A percentile compares a stretch with the other conserved stretches of the same genome.
Evolutionary conservation across 805 yeast species (phyloP).

Genomic region (Ogataea sp.): DNA sequence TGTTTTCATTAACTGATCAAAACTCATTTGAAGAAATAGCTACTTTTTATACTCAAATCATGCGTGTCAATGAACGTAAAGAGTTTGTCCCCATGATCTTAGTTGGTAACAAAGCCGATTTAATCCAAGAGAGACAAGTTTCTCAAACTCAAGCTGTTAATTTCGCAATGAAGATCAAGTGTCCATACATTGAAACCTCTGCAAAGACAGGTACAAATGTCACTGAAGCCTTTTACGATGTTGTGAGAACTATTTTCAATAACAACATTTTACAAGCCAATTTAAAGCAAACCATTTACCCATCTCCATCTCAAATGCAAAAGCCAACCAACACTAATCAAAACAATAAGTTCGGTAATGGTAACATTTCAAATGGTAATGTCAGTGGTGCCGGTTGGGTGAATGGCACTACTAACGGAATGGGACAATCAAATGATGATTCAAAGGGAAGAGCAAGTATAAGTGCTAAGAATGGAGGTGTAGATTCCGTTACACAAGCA

Average conservation of each 20-base stretch:
- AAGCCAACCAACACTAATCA: constrained; percentile 11
- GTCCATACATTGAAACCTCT: constrained; percentile 83
- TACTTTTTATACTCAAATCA: constrained; percentile 46
- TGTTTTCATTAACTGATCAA: constrained; percentile 80
- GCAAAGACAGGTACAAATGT: constrained; percentile 91
- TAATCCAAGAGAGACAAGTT: constrained; percentile 56
- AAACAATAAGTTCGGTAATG: neutral
- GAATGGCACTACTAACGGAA: no score
- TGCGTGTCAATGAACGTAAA: constrained; percentile 40
- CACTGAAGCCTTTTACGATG: constrained; percentile 25
- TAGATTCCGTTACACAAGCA: no score
- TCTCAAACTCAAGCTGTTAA: constrained; percentile 48
- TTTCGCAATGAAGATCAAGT: constrained; percentile 58
- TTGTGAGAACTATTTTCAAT: constrained; percentile 26
- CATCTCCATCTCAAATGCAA: constrained; percentile 9
- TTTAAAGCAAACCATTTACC: constrained; percentile 19
- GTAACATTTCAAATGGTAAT: neutral
- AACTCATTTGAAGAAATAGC: constrained; percentile 79
- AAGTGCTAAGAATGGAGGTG: no score
- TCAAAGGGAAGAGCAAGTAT: no score
- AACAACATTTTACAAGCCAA: constrained; percentile 17
- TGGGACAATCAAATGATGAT: no score
- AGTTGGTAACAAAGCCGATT: constrained; percentile 72
- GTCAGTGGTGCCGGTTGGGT: no score
- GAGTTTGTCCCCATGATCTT: constrained; percentile 69